Conservation (phyloP, 768 basidiomycete species). For the Daedaleopsis nitida region DNA sequence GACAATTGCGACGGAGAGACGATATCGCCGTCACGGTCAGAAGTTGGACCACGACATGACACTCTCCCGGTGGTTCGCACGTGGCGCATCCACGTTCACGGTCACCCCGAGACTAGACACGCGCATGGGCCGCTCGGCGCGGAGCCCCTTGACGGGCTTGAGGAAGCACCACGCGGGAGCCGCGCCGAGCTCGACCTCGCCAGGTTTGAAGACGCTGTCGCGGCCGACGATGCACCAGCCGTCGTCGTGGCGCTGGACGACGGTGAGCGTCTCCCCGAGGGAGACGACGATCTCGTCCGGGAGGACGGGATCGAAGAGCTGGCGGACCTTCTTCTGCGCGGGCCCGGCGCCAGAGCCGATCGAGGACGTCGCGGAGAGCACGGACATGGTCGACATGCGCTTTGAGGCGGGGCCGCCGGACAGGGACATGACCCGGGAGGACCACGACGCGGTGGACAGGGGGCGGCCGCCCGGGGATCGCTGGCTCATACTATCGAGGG, state of each 20-base stretch:
- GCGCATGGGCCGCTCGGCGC: constrained; percentile 65
- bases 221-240: constrained; percentile 79
- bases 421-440: constrained; percentile 5
- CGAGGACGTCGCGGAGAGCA: constrained; percentile 21
- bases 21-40: constrained; percentile 5
- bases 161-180: constrained; percentile 80
- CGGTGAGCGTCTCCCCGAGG: constrained; percentile 59
- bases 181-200: constrained; percentile 64
- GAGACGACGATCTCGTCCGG: constrained; percentile 70
- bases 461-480: constrained; percentile 17
- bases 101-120: constrained; percentile 56
- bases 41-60: constrained; percentile 77
- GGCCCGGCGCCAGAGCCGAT: constrained; percentile 7
- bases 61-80: constrained; percentile 43
- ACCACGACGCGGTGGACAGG: constrained; percentile 24
- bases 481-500: neutral
- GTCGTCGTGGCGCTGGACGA: constrained; percentile 73
- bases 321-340: constrained; percentile 50
- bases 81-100: constrained; percentile 49
- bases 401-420: constrained; percentile 15
- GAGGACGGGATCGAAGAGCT: constrained; percentile 67
- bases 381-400: constrained; percentile 21
- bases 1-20: neutral
- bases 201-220: constrained; percentile 38
- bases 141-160: constrained; percentile 59